Base-by-base conservation (phyloP, 768 basidiomycete species). In the Boletus speciosus region DNA sequence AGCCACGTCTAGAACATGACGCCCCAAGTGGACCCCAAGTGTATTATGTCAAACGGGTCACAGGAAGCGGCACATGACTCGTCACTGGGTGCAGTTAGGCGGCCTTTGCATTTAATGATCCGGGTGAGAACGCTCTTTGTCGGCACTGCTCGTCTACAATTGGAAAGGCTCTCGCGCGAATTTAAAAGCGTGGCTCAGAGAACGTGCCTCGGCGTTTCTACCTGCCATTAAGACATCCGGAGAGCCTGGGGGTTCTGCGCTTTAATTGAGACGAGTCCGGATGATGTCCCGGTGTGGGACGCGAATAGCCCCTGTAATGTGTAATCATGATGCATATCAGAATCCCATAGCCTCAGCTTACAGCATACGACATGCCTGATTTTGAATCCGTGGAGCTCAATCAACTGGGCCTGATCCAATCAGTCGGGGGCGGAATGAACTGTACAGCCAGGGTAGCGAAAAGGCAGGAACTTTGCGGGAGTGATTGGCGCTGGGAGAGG, bases 371-470 rank as follows among this genome's bases (percentile, higher is more conserved):
- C 32, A 45, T 49, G 39, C 36, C 39, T 49, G 34, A 52, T 47
- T 47, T 32, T 29, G 34, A 44, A 41, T n/a, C 49, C 51, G 50
- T 59, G 49, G 21, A 5, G 39, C 43, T 31, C 42, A 27, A 63
- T 63, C 57, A 55, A 23, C 46, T 51, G 9, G 43, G 38, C 16
- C 5, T 62, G 60, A 61, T 61, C 42, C 52, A 51, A 61, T 61
- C 60, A 59, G 23, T 47, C 46, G 43, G 25, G 31, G 49, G 40
- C 11, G 34, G 34, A 37, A 34, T 23, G 52, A 47, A 25, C 12
- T 40, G 34, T 52, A 51, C 43, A 45, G 44, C 49, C 53, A 56
- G 10, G 43, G 35, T 2, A 37, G n/a, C 31, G 35, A 21, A 47
- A 31, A 23, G 35, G n/a, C 39, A 16, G 9, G 21, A 15, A 15